These are phyloP conservation scores for Trichophaea hybrida DNA, from an alignment of 2,329 filamentous ascomycete genomes.

Conservation along the genomic window DNA sequence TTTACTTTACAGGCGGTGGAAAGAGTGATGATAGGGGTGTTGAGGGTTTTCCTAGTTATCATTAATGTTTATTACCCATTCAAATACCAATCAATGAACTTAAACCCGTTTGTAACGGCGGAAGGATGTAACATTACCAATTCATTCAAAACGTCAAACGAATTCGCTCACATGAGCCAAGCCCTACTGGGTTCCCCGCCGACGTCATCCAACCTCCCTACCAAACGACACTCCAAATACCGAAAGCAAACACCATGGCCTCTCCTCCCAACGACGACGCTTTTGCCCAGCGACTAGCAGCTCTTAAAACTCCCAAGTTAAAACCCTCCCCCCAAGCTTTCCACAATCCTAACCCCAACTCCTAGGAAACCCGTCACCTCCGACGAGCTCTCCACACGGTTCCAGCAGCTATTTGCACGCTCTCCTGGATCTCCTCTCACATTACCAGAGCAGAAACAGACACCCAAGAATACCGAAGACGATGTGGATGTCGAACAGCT, in stretches of 20 bases:
- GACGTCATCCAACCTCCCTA: no score
- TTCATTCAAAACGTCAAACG: no score
- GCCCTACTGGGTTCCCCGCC: no score
- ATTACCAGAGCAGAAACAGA: background rate
- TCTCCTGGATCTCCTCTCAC: background rate
- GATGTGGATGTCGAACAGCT: constrained; percentile 6
- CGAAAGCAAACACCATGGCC: background rate
- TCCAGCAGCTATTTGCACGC: constrained; percentile 8
- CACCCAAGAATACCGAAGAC: background rate
- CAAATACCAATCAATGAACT: no score
- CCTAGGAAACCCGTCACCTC: background rate
- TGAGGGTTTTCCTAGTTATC: no score
- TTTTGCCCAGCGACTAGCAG: background rate
- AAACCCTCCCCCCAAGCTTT: background rate
- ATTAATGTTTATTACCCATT: no score
- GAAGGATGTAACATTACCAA: no score
- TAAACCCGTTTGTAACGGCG: no score
- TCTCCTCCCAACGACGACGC: background rate
- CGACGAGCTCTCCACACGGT: constrained; percentile 12
- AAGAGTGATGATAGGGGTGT: no score
- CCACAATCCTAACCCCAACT: background rate
- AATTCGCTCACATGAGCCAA: no score
- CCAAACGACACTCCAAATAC: background rate
- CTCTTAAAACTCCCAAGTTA: background rate
- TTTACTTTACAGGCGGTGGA: no score